Evolutionary conservation across 2,329 filamentous ascomycete genomes (phyloP), one percentile per base, ranked within the genome.

Genomic region (Pseudogymnoascus sp.): DNA sequence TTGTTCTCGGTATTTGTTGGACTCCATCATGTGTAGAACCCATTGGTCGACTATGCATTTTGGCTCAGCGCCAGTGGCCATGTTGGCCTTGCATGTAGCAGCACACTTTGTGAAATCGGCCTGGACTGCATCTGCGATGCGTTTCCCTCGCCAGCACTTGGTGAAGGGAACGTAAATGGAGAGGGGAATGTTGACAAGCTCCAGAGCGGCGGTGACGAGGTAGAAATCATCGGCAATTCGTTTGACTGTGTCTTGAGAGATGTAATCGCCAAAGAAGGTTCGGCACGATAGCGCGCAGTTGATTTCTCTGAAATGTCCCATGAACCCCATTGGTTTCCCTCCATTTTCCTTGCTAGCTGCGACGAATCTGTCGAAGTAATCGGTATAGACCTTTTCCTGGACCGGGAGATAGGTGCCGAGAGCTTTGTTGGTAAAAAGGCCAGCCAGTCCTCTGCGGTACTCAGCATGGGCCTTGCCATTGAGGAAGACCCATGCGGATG

Each of bases 211-310:
- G 4, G 89, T 93, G 69, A 89, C 88, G 64, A 86, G 80, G 74
- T 91, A 92, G 74, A 89, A 93, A 74, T 93, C 89, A 70, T 91
- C 85, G 16, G 89, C 87, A 63, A 93, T 89, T 73, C 82, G 87
- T 78, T 89, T 87, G 63, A 93, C 83, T 4, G 84, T 82, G 64
- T 85, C 83, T 45, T 90, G 83, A 7, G 84, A 84, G 74, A 91
- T 90, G 77, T 92, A 92, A 75, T 91, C 83, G 23, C 90, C 89
- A 55, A 91, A 88, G 71, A 93, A 93, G 7, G 89, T 92, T 58
- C 89, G 83, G 77, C 88, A 90, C 6, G 88, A 91, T 1, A 92
- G 77, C 3, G 89, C 89, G 71, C 87, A 90, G 79, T 91, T 90
- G 71, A 93, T 82, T 74, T 92, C 88, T 67, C 90, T 84, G 75